Base-by-base conservation (phyloP, 495 filamentous ascomycete genomes). In the Penicillium canariense region DNA sequence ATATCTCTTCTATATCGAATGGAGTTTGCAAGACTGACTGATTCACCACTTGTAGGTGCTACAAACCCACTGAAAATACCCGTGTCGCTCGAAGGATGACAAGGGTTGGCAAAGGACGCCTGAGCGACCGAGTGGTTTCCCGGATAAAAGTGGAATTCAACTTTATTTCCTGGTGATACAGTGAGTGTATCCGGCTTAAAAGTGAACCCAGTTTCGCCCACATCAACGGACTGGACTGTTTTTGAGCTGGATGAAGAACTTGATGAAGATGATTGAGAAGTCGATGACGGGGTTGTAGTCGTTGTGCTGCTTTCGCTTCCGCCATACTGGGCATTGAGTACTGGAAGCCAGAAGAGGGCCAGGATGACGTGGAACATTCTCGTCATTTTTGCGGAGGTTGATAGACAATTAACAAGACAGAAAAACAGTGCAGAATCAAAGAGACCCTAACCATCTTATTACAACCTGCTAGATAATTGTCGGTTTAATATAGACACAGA, bases 51-150 rank as follows among this genome's bases (percentile, higher is more conserved):
- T 22, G 38, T 20, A 20, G 18, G 14, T 40, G 38, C 20, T 20
- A 40, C 23, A 40, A 40, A 40, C 23, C 38, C 38, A 23, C 38
- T 40, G 10, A 79, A 87, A 67, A 90, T 77, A 53, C 84, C 83
- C 0, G 74, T 77, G 27, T 67, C 56, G 59, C 75, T 80, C 60
- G 82, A 68, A 34, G 85, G 84, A 18, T 78, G 68, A 72, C 89
- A 93, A 1, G 89, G 87, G 43, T 78, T 65, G 61, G 82, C 77
- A 72, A 90, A 91, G 58, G 76, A 78, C 35, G 84, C 84, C 71
- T 90, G 83, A 2, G 75, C 84, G 49, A 89, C 84, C 31, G 85
- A 85, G 79, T 91, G 89, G 69, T 84, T 84, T 50, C 77, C 77
- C 8, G 79, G 76, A 61, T 78, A 75, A 70, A 90, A 89, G 60